Evolutionary conservation across 306 rosid species (phyloP).

Genomic region (Delonix regia): DNA sequence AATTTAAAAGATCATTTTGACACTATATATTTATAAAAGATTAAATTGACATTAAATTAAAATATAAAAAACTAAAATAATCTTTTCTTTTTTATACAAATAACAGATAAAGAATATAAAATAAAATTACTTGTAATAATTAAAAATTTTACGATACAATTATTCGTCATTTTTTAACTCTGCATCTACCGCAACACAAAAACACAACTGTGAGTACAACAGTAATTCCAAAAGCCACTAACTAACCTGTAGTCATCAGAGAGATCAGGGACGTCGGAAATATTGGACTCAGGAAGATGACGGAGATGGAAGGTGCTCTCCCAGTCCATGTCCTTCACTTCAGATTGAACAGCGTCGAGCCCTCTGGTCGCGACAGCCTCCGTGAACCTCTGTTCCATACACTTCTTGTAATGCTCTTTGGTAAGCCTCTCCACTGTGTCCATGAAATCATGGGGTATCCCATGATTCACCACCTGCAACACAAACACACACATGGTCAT

Average conservation of each 20-base stretch:
- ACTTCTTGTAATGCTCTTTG: conserved; percentile 72
- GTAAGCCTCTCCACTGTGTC: conserved; percentile 79
- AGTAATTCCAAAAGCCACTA: neutral
- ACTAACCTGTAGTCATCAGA: conserved; percentile 69
- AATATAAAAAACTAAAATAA: no score
- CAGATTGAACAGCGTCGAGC: conserved; percentile 57
- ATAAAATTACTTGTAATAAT: no score
- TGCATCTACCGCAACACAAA: no score
- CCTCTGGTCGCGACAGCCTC: conserved; percentile 65
- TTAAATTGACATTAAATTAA: no score
- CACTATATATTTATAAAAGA: no score
- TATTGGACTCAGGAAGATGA: conserved; percentile 79
- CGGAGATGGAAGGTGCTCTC: conserved; percentile 78
- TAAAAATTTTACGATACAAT: no score
- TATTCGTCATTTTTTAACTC: no score
- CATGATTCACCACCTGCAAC: conserved; percentile 66
- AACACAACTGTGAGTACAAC: no score
- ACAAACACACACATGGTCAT: neutral
- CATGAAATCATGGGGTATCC: conserved; percentile 65
- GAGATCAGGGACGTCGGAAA: conserved; percentile 72
- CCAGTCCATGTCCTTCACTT: conserved; percentile 86
- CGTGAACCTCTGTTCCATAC: conserved; percentile 76
- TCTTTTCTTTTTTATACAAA: no score
- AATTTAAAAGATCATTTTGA: no score
- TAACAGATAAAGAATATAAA: no score